Evolutionary conservation across 2,329 filamentous ascomycete species (phyloP).

Genomic region (Microdochium nivale): DNA sequence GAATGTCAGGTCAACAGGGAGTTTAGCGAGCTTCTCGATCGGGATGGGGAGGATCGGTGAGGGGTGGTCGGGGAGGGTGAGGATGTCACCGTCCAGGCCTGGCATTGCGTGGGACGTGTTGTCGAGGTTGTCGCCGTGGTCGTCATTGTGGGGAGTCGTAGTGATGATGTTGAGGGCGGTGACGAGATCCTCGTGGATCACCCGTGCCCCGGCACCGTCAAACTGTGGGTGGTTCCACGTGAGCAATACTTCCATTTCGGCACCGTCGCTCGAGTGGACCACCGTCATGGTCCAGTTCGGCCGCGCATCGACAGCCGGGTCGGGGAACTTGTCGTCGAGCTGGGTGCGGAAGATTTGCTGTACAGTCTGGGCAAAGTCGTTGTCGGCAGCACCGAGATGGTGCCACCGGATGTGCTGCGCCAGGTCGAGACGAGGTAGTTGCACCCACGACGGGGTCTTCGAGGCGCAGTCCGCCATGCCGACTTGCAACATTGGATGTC

Average conservation of each 20-base stretch:
- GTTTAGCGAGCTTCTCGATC: slow-evolving; percentile 5
- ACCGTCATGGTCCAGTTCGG: neutral
- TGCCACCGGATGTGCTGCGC: slow-evolving; percentile 7
- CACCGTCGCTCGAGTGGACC: neutral
- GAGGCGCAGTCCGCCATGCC: slow-evolving; percentile 5
- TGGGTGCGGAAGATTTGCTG: neutral
- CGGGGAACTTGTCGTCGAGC: slow-evolving; percentile 4
- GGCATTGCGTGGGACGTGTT: slow-evolving; percentile 1
- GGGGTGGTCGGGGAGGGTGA: neutral
- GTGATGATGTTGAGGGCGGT: slow-evolving; percentile 1
- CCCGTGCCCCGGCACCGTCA: slow-evolving; percentile 8
- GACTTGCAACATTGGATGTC: slow-evolving; percentile 8
- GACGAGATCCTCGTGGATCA: slow-evolving; percentile 7
- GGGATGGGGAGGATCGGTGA: neutral
- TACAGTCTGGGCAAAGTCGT: slow-evolving; percentile 4
- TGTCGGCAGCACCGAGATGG: neutral
- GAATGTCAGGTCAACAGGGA: slow-evolving; percentile 4
- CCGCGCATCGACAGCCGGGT: neutral
- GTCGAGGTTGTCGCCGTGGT: neutral
- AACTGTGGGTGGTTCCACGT: slow-evolving; percentile 7
- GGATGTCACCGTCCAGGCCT: slow-evolving; percentile 2
- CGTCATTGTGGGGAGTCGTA: neutral
- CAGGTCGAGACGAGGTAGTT: slow-evolving; percentile 7
- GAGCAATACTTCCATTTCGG: slow-evolving; percentile 6
- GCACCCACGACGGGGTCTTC: slow-evolving; percentile 8